Evolutionary conservation across 148 eudicot genomes (phyloP).

Genomic region (Cornus kousa): DNA sequence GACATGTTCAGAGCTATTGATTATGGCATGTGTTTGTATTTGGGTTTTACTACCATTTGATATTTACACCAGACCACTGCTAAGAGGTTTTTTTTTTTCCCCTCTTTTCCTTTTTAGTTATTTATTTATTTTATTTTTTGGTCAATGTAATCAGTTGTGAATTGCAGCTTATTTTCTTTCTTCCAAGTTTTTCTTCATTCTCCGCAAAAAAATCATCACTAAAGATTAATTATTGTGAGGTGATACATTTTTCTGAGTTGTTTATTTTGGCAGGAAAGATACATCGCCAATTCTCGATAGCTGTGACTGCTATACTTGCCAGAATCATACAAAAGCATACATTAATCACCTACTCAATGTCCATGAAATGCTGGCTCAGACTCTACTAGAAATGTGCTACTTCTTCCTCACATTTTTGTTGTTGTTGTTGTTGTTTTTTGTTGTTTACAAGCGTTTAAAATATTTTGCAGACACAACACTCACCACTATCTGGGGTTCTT

Average conservation of each 20-base stretch:
- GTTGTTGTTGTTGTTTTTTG: neutral
- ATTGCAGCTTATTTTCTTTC: too few relatives aligned
- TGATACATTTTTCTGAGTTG: neutral
- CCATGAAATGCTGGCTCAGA: slow-evolving; percentile 79
- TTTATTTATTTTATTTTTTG: too few relatives aligned
- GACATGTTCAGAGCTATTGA: too few relatives aligned
- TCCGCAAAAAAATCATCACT: too few relatives aligned
- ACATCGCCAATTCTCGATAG: slow-evolving; percentile 51
- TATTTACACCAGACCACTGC: too few relatives aligned
- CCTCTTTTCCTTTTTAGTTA: too few relatives aligned
- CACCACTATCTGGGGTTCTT: slow-evolving; percentile 81
- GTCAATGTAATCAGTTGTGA: too few relatives aligned
- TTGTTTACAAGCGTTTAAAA: slow-evolving; percentile 6
- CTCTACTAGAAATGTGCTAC: slow-evolving; percentile 70
- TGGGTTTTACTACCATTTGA: too few relatives aligned
- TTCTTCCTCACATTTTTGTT: neutral
- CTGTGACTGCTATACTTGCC: slow-evolving; percentile 75
- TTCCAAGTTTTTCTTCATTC: too few relatives aligned
- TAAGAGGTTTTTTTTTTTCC: too few relatives aligned
- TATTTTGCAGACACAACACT: slow-evolving; percentile 66
- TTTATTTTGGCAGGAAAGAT: slow-evolving; percentile 56
- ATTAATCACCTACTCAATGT: slow-evolving; percentile 74
- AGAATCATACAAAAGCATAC: slow-evolving; percentile 82
- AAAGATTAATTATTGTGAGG: neutral
- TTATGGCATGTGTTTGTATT: too few relatives aligned